A percentile compares a stretch with the other conserved stretches of the same genome.
Evolutionary conservation across 768 basidiomycete genomes (phyloP).

Genomic region (Boletus fagicola): DNA sequence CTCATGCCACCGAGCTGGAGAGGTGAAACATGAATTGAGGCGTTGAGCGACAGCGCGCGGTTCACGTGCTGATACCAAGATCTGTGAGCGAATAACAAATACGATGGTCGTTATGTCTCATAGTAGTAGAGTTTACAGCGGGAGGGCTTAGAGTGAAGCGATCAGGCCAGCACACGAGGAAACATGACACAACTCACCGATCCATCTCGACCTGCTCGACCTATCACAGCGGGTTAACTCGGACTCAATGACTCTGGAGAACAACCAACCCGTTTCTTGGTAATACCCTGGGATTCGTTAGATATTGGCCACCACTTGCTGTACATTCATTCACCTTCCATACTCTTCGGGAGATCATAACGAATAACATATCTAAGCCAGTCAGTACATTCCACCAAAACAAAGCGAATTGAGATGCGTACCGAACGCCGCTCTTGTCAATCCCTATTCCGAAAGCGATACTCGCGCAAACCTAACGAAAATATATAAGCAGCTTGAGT

Average conservation of each 20-base stretch:
- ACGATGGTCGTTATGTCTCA: conserved; percentile 30
- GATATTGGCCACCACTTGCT: not conserved
- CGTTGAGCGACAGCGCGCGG: conserved; percentile 35
- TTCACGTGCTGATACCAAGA: conserved; percentile 59
- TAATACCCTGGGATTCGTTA: conserved; percentile 60
- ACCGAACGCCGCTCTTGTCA: conserved; percentile 78
- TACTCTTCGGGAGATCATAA: conserved; percentile 78
- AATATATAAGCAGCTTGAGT: not conserved
- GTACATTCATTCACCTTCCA: conserved; percentile 56
- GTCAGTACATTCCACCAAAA: not conserved
- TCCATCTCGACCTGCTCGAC: conserved; percentile 79
- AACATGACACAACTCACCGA: conserved; percentile 40
- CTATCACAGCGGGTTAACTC: conserved; percentile 35
- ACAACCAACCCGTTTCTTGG: conserved; percentile 71
- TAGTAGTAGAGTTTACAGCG: conserved; percentile 85
- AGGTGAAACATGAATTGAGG: conserved; percentile 3
- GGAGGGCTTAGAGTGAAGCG: conserved; percentile 48
- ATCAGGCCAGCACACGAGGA: not conserved
- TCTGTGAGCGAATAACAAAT: not conserved
- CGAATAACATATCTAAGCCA: conserved; percentile 67
- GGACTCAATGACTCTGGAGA: not conserved
- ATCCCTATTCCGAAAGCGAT: conserved; percentile 88
- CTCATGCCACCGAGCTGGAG: too few species aligned
- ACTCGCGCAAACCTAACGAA: conserved; percentile 66
- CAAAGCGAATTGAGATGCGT: conserved; percentile 1